These are phyloP conservation scores for Eutreptiella sp. DNA, from an alignment of 208 protist species.

Conservation along the genomic window DNA sequence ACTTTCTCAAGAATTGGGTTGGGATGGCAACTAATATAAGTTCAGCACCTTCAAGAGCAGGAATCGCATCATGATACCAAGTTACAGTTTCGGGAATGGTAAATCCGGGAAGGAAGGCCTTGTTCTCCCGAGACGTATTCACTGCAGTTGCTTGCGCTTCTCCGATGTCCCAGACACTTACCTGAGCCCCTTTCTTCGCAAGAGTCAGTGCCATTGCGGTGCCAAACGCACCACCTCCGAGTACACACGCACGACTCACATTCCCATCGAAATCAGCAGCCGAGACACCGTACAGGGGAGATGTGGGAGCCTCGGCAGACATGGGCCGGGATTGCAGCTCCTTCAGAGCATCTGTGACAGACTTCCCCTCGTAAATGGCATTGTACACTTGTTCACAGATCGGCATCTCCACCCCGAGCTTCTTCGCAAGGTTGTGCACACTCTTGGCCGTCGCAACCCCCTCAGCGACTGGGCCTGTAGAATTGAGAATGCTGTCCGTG, in stretches of 20 bases:
- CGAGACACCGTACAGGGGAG: no score
- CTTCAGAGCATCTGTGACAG: constrained; percentile 20
- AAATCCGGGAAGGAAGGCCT: constrained; percentile 60
- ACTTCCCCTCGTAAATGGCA: constrained; percentile 16
- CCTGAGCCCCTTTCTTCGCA: constrained; percentile 54
- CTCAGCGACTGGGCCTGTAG: constrained; percentile 15
- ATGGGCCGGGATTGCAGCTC: no score
- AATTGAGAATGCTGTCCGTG: constrained; percentile 44
- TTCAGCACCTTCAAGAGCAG: constrained; percentile 49
- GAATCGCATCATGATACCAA: constrained; percentile 51
- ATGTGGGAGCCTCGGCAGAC: no score
- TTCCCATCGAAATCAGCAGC: no score
- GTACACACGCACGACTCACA: no score
- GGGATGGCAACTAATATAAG: constrained; percentile 72
- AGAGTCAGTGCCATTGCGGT: constrained; percentile 59
- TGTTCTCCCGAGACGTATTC: constrained; percentile 62
- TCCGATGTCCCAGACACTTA: constrained; percentile 66
- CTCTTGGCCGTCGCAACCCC: constrained; percentile 5
- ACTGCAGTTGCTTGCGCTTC: constrained; percentile 45
- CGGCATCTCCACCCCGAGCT: constrained; percentile 27
- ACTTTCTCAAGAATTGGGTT: constrained; percentile 67
- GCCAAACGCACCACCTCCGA: constrained; percentile 73
- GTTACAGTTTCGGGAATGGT: constrained; percentile 52
- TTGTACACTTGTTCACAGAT: constrained; percentile 23
- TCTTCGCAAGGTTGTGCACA: constrained; percentile 29